Percentiles rank a stretch among this genome's conserved stretches.
These are phyloP conservation scores for Exophiala spinifera DNA, from an alignment of 2,329 filamentous ascomycete species.

Conservation along the genomic window DNA sequence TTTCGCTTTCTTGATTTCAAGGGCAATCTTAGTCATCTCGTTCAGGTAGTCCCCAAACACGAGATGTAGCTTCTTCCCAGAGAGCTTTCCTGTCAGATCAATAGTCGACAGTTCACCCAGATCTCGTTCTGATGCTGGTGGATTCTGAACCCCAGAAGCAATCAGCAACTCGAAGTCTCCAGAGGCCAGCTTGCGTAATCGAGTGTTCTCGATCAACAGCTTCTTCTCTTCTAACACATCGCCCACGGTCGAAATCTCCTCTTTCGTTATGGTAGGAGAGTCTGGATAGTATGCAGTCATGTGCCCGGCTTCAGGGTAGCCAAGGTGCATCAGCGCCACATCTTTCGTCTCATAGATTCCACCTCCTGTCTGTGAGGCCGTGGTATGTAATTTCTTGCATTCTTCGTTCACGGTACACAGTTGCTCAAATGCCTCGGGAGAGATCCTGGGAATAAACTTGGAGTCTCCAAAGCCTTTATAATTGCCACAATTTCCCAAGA, in stretches of 20 bases:
- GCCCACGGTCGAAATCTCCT: constrained; percentile 70
- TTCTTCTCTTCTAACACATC: constrained; percentile 69
- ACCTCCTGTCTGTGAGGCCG: constrained; percentile 56
- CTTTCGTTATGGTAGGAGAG: constrained; percentile 68
- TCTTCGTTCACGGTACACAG: constrained; percentile 60
- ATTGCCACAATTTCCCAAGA: constrained; percentile 77
- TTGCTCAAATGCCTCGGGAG: constrained; percentile 61
- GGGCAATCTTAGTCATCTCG: constrained; percentile 66
- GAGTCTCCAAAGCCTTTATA: constrained; percentile 85
- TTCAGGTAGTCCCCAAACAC: constrained; percentile 71
- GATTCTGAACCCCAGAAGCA: constrained; percentile 61
- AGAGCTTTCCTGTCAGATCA: constrained; percentile 57
- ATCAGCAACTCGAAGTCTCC: constrained; percentile 71
- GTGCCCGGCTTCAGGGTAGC: constrained; percentile 71
- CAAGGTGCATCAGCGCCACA: constrained; percentile 67
- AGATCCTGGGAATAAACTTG: constrained; percentile 75
- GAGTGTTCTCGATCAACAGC: constrained; percentile 71
- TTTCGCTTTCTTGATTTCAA: constrained; percentile 65
- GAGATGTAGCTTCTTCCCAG: constrained; percentile 67
- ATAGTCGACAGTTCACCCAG: constrained; percentile 64
- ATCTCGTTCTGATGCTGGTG: constrained; percentile 64
- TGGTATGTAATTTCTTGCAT: constrained; percentile 62
- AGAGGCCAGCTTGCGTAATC: constrained; percentile 63
- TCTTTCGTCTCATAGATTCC: constrained; percentile 68
- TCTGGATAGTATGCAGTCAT: constrained; percentile 81